phyloP scores from a whole-genome alignment of 139 green algal genomes.

The Chlorella sp. region DNA sequence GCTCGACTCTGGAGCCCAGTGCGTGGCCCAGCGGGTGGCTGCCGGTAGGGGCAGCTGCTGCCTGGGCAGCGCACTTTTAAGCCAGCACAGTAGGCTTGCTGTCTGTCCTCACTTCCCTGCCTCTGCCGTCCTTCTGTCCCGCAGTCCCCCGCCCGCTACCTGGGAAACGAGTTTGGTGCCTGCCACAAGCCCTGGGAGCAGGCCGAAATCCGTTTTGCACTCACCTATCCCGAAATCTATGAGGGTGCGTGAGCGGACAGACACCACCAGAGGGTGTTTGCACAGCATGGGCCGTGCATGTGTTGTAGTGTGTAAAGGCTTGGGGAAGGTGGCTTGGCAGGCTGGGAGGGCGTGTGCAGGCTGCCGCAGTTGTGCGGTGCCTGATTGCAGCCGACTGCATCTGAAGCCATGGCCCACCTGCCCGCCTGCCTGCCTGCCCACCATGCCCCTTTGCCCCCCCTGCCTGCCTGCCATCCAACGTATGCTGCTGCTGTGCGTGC shows the following conservation, averaged over 20 bases:
- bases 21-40: too few species aligned
- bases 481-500: background rate
- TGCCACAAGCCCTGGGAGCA: constrained; percentile 76
- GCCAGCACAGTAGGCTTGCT: background rate
- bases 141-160: constrained; percentile 68
- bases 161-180: constrained; percentile 84
- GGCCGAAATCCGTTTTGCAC: constrained; percentile 68
- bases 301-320: too few species aligned
- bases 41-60: background rate
- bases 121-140: background rate
- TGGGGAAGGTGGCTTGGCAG: too few species aligned
- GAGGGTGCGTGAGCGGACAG: constrained; percentile 57
- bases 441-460: background rate
- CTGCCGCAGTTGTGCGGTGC: background rate
- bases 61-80: background rate
- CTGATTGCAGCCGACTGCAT: background rate
- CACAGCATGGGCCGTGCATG: background rate
- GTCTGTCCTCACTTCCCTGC: background rate
- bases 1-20: too few species aligned
- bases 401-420: too few species aligned
- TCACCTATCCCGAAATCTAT: constrained; percentile 82
- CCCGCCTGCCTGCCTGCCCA: background rate
- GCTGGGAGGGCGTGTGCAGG: background rate
- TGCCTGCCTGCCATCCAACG: background rate
- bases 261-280: too few species aligned